Percentiles rank a stretch among this genome's conserved stretches.
Conservation (phyloP, 169 alveolate genomes). For the Plasmodium falciparum region DNA sequence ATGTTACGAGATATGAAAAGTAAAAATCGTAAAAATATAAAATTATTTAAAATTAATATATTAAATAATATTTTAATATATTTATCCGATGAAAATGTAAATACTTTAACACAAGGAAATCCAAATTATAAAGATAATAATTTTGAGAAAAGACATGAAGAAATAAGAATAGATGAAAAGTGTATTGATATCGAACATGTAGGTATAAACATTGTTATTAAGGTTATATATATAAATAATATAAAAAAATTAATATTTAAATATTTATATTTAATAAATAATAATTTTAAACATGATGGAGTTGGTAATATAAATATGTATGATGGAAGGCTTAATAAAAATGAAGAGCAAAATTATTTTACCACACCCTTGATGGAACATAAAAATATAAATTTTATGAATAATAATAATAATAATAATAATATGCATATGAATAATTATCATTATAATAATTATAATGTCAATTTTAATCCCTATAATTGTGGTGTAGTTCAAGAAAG, state of each 20-base stretch:
- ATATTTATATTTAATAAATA: conserved; percentile 24
- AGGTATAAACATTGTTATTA: conserved; percentile 70
- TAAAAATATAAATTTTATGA: background rate
- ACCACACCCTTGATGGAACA: background rate
- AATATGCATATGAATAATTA: background rate
- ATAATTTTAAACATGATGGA: background rate
- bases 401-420: background rate
- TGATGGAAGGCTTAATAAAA: conserved; percentile 6
- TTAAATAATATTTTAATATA: conserved; percentile 37
- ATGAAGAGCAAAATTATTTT: background rate
- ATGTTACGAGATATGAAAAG: conserved; percentile 58
- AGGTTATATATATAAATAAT: conserved; percentile 45
- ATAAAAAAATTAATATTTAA: conserved; percentile 35
- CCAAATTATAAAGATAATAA: background rate
- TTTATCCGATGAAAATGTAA: conserved; percentile 17
- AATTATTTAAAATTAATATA: conserved; percentile 56
- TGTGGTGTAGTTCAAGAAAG: conserved; percentile 39
- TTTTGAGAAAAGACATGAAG: conserved; percentile 30
- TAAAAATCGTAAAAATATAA: conserved; percentile 52
- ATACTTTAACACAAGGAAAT: background rate
- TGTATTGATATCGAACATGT: conserved; percentile 68
- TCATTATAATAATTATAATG: background rate
- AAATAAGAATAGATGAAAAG: conserved; percentile 42
- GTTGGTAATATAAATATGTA: background rate
- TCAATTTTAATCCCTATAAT: conserved; percentile 1